Percentiles rank a stretch among this genome's conserved stretches.
Conservation (phyloP, 2,329 filamentous ascomycete genomes). For the Colletotrichum sp. region DNA sequence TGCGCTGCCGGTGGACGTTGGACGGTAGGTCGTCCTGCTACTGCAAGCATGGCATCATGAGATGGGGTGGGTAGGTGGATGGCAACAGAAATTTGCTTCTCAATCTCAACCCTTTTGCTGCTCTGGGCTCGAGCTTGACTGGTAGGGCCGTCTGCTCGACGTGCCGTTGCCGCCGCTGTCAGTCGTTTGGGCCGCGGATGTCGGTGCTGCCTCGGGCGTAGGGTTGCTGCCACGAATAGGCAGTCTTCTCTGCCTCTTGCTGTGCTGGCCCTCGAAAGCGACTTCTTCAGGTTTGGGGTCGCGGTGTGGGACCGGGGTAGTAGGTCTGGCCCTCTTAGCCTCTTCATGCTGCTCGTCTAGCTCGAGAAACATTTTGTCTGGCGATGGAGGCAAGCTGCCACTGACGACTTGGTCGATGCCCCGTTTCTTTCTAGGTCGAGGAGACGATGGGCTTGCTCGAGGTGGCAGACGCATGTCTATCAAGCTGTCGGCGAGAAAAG, state of each 20-base stretch:
- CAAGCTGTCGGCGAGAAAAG: constrained; percentile 7
- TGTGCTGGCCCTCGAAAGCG: not conserved
- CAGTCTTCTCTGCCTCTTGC: not conserved
- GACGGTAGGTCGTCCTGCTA: constrained; percentile 1
- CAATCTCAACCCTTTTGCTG: not conserved
- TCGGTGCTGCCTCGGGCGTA: not conserved
- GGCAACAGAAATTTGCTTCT: not conserved
- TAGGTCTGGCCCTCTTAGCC: not conserved
- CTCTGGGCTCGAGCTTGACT: not conserved
- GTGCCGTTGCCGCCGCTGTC: not conserved
- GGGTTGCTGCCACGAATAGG: not conserved
- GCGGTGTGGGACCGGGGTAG: not conserved
- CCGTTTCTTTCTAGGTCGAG: not conserved
- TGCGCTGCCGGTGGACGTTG: constrained; percentile 12
- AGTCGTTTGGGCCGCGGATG: not conserved
- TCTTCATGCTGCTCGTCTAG: constrained; percentile 15
- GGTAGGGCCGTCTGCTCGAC: not conserved
- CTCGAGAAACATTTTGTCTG: constrained; percentile 12
- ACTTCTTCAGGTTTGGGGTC: not conserved
- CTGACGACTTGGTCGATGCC: constrained; percentile 2
- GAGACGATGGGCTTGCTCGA: not conserved
- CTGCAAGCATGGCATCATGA: constrained; percentile 11
- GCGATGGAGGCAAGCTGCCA: constrained; percentile 5
- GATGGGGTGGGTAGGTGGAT: not conserved
- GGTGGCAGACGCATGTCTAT: constrained; percentile 9